Evolutionary conservation across 2,329 filamentous ascomycete species (phyloP), one percentile per base, ranked within the genome.

Genomic region (Colletotrichum truncatum): DNA sequence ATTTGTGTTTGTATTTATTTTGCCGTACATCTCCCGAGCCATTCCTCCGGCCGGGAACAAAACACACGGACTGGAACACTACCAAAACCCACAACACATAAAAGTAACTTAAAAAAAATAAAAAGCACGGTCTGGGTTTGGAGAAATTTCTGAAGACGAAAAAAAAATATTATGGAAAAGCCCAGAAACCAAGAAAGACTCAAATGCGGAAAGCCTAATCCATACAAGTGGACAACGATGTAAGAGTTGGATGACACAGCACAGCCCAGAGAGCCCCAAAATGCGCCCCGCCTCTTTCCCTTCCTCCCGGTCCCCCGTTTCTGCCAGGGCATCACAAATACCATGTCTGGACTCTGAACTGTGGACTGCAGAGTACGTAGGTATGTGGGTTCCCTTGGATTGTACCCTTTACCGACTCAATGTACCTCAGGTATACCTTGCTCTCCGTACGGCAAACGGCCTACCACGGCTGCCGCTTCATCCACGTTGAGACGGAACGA

Each of bases 401-500:
- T 36, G 30, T 52, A 54, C 23, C 12, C 32, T 16, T 54, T 4
- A 48, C 21, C 21, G 18, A 49, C 28, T 30, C 7, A 12, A 34
- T n/a, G 28, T 49, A 49, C 28, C 46, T 23, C 11, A 16, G 11
- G 26, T 28, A n/a, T n/a, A n/a, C n/a, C n/a, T n/a, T n/a, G n/a
- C n/a, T n/a, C 12, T n/a, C 12, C 30, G 45, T 12, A 14, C 28
- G 18, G 46, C 26, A 28, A 46, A 32, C 39, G n/a, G 49, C 61
- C 61, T 64, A 64, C 61, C 61, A 61, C 25, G 36, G 32, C 21
- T 6, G 21, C 41, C 34, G 56, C 30, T 61, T 38, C 56, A 46
- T 49, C 56, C 62, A 65, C 62, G 62, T 65, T 64, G 62, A 34
- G 39, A 64, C 30, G 48, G 25, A 61, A 54, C 48, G 41, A 32